These are phyloP conservation scores for Ajuga reptans DNA, from an alignment of 305 asterid species.

Conservation along the genomic window DNA sequence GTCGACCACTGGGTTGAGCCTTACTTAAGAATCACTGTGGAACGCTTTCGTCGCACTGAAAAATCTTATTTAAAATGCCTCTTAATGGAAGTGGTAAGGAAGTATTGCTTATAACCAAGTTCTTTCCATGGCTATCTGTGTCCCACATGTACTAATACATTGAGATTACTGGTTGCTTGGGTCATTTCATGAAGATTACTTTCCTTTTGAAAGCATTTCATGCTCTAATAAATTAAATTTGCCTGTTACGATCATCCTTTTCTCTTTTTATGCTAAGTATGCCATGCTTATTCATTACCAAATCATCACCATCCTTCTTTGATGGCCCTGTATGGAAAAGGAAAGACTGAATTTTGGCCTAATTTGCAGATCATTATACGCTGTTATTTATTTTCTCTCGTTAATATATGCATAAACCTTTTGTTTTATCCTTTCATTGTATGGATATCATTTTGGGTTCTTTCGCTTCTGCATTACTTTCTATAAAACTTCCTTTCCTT, in stretches of 20 bases:
- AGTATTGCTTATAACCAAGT: neutral
- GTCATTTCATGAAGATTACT: neutral
- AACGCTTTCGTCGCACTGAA: conserved; percentile 75
- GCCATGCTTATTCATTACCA: neutral
- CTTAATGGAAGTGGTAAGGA: conserved; percentile 78
- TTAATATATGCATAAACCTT: neutral
- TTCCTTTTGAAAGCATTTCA: neutral
- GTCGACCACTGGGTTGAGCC: conserved; percentile 99
- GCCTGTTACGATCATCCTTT: neutral
- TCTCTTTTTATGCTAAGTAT: neutral
- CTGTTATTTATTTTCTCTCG: neutral
- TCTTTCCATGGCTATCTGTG: neutral
- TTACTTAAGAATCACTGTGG: conserved; percentile 65
- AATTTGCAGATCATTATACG: neutral
- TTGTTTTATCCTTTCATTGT: neutral
- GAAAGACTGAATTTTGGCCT: neutral
- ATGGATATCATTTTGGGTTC: neutral
- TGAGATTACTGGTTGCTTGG: neutral
- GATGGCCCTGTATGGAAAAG: too few relatives aligned
- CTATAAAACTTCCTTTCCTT: neutral
- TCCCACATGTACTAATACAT: neutral
- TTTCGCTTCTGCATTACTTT: neutral
- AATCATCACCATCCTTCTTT: neutral
- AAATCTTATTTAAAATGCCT: conserved; percentile 74
- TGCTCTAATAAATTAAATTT: neutral